Evolutionary conservation across 768 basidiomycete genomes (phyloP).

Genomic region (Tulasnella sp.): DNA sequence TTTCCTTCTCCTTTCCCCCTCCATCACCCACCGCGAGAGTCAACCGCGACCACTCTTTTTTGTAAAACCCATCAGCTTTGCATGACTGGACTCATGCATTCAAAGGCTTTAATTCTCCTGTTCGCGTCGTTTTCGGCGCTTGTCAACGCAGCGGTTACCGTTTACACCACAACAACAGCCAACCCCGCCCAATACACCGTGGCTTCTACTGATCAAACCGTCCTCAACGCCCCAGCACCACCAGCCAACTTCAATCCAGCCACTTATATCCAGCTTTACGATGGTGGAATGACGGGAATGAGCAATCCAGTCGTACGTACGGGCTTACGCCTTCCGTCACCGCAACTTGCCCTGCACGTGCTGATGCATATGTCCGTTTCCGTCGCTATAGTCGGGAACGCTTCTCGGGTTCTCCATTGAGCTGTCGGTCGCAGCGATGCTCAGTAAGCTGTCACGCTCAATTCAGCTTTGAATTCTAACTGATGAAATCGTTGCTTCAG

Average conservation of each 20-base stretch:
- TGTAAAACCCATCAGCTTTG: too few relatives aligned
- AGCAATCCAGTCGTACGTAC: background rate
- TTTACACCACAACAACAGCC: background rate
- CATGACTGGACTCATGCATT: background rate
- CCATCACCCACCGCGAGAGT: background rate
- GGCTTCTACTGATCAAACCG: background rate
- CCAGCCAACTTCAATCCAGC: background rate
- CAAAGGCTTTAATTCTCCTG: background rate
- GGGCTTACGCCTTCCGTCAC: background rate
- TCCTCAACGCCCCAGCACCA: constrained; percentile 3
- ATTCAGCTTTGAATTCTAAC: background rate
- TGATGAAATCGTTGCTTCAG: background rate
- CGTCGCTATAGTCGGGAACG: constrained; percentile 30
- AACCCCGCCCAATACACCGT: background rate
- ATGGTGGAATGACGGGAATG: constrained; percentile 7
- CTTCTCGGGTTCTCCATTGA: constrained; percentile 53
- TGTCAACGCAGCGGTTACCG: background rate
- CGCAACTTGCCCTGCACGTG: background rate
- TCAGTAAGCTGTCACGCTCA: constrained; percentile 26
- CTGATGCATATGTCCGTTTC: background rate
- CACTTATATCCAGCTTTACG: constrained; percentile 1
- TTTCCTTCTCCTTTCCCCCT: background rate
- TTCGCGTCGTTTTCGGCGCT: background rate
- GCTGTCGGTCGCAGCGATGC: constrained; percentile 47
- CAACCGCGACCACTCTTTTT: background rate